A percentile compares a stretch with the other conserved stretches of the same genome.
Evolutionary conservation across 257 asterid species (phyloP).

Genomic region (Voacanga thouarsii): DNA sequence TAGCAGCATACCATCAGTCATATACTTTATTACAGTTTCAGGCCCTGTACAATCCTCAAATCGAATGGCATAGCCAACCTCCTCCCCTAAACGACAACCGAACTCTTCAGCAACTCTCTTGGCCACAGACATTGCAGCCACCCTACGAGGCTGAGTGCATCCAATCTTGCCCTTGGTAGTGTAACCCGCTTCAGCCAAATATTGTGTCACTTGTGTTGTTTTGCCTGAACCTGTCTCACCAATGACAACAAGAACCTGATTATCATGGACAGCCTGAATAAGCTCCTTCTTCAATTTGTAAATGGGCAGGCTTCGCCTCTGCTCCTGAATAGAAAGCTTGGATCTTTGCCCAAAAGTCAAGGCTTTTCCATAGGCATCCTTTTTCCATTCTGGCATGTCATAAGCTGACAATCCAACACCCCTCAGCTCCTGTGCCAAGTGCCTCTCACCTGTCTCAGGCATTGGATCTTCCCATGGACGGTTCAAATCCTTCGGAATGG

Average conservation of each 20-base stretch:
- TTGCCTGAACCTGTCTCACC: constrained; percentile 99
- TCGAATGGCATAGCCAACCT: constrained; percentile 91
- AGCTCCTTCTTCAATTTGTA: constrained; percentile 83
- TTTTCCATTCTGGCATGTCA: constrained; percentile 99
- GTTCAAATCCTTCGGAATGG: constrained; percentile 95
- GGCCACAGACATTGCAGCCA: constrained; percentile 98
- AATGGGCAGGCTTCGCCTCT: constrained; percentile 82
- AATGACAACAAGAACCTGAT: constrained; percentile 89
- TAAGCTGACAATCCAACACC: constrained; percentile 96
- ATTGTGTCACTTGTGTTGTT: constrained; percentile 92
- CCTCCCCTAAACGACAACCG: constrained; percentile 93
- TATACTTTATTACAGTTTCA: constrained; percentile 88
- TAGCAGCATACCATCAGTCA: constrained; percentile 98
- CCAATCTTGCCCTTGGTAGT: constrained; percentile 89
- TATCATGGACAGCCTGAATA: constrained; percentile 79
- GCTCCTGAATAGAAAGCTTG: constrained; percentile 89
- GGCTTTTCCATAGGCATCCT: constrained; percentile 89
- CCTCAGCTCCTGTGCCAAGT: constrained; percentile 91
- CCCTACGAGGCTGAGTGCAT: constrained; percentile 97
- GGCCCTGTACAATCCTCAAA: constrained; percentile 98
- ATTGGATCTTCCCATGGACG: constrained; percentile 99
- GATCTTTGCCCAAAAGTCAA: constrained; percentile 92
- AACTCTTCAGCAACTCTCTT: constrained; percentile 98
- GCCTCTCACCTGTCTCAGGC: constrained; percentile 99
- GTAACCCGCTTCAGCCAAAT: constrained; percentile 94